Evolutionary conservation across 148 eudicot species (phyloP), one percentile per base, ranked within the genome.

Genomic region (Pouteria glomerata): DNA sequence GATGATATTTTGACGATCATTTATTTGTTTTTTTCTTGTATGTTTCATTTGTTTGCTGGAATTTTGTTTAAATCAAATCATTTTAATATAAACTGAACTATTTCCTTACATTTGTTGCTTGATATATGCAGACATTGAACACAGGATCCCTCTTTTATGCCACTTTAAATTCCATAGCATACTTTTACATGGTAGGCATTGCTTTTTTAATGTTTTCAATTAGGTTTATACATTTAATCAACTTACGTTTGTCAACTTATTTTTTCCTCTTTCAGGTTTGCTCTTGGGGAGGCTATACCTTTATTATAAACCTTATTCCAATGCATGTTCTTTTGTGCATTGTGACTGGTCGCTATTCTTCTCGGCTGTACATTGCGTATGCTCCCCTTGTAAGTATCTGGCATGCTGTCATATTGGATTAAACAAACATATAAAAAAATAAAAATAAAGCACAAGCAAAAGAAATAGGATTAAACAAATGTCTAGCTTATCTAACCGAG

Each of bases 281-380:
- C 85, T 94, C 98, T 55, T 94, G 97, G 98, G 98, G 98, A 87
- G 98, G 98, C 24, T 94, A 94, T 81, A 94, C 97, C 71, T 94
- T 94, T 79, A 94, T 94, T 34, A 94, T 94, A 53, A 94, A 94
- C 76, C 96, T 94, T 50, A 94, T 94, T 58, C 98, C 98, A 6
- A 89, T 94, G 97, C 97, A 94, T 74, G 98, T 86, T 39, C 96
- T 94, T 44, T 88, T 94, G 34, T 91, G 97, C 86, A 87, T 94
- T 76, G 93, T 88, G 33, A 91, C 98, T 72, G 96, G 98, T 57
- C 93, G 98, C 74, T 94, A 94, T 80, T 94, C 98, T 34, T 76
- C 93, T 76, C 81, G 97, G 66, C 85, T 94, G 18, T 94, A 94
- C 80, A 84, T 94, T 75, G 97, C 98, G 8, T 91, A 94, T 85